Conservation (phyloP, 2,329 filamentous ascomycete species). For the Fusarium mundagurra region DNA sequence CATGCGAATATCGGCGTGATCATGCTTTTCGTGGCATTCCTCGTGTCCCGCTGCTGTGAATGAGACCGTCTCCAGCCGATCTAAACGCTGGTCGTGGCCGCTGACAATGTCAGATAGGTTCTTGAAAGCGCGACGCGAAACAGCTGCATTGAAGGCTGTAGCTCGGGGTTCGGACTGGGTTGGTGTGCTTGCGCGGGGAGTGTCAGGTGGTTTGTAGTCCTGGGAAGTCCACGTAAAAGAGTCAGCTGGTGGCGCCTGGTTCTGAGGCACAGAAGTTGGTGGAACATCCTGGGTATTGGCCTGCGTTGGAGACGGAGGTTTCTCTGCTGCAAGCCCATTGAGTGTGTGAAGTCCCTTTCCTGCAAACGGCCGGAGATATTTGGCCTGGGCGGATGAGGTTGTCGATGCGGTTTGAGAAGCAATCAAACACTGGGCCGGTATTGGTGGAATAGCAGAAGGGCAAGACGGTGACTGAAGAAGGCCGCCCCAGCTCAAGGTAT, state of each 20-base stretch:
- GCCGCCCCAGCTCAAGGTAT: slow-evolving; percentile 64
- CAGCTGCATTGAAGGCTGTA: slow-evolving; percentile 28
- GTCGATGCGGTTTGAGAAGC: slow-evolving; percentile 64
- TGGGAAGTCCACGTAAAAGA: slow-evolving; percentile 41
- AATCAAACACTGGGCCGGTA: slow-evolving; percentile 61
- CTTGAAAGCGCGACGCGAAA: slow-evolving; percentile 52
- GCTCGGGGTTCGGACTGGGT: slow-evolving; percentile 45
- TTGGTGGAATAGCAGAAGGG: slow-evolving; percentile 53
- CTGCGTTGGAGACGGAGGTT: slow-evolving; percentile 45
- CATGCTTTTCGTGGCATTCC: slow-evolving; percentile 74
- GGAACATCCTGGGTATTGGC: slow-evolving; percentile 40
- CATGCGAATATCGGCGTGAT: slow-evolving; percentile 72
- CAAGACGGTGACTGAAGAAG: slow-evolving; percentile 53
- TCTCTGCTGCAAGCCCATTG: slow-evolving; percentile 47
- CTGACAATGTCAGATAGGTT: slow-evolving; percentile 63
- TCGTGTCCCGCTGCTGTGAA: slow-evolving; percentile 75
- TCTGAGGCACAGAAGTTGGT: slow-evolving; percentile 19
- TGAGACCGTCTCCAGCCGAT: slow-evolving; percentile 74
- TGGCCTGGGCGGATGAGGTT: slow-evolving; percentile 59
- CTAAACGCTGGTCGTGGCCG: slow-evolving; percentile 72
- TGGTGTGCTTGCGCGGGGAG: slow-evolving; percentile 30
- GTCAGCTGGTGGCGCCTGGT: slow-evolving; percentile 28
- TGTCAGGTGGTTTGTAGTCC: slow-evolving; percentile 31
- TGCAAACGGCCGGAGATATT: slow-evolving; percentile 64
- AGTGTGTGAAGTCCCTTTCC: slow-evolving; percentile 66